Evolutionary conservation across 148 eudicot genomes (phyloP).

Genomic region (Euryodendron excelsum): DNA sequence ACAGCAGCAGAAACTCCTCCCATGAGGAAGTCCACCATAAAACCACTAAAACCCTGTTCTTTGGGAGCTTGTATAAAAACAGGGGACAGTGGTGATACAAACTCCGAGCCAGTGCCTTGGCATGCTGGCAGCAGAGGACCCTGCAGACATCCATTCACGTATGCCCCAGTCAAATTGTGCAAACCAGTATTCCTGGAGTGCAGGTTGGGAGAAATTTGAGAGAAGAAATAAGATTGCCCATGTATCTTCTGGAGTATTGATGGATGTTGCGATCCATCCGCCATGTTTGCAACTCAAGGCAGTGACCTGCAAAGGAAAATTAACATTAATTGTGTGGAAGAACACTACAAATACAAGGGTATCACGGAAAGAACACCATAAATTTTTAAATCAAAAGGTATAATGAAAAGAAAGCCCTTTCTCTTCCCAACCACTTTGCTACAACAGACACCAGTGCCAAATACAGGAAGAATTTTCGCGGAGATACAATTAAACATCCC

Average conservation of each 20-base stretch:
- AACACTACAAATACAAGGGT: background rate
- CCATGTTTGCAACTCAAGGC: conserved; percentile 28
- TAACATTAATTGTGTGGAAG: background rate
- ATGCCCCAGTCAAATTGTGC: conserved; percentile 22
- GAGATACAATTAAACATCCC: too few relatives aligned
- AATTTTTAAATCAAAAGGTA: too few relatives aligned
- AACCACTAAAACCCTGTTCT: conserved; percentile 37
- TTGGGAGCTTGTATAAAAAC: conserved; percentile 46
- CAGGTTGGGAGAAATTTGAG: conserved; percentile 39
- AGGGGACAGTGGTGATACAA: conserved; percentile 34
- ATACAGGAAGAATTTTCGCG: too few relatives aligned
- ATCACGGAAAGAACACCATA: too few relatives aligned
- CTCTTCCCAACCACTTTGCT: too few relatives aligned
- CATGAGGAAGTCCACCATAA: conserved; percentile 65
- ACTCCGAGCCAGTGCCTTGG: conserved; percentile 21
- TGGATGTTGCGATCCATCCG: conserved; percentile 39
- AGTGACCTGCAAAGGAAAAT: background rate
- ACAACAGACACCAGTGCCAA: too few relatives aligned
- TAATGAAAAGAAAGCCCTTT: too few relatives aligned
- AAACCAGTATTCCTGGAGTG: conserved; percentile 27
- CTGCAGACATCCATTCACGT: conserved; percentile 37
- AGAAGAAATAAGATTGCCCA: conserved; percentile 36
- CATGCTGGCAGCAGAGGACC: conserved; percentile 22
- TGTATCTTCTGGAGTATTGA: conserved; percentile 43
- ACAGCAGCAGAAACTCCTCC: conserved; percentile 77